These are phyloP conservation scores for Intubia oerlemansii DNA, from an alignment of 2,329 filamentous ascomycete genomes.

Conservation along the genomic window DNA sequence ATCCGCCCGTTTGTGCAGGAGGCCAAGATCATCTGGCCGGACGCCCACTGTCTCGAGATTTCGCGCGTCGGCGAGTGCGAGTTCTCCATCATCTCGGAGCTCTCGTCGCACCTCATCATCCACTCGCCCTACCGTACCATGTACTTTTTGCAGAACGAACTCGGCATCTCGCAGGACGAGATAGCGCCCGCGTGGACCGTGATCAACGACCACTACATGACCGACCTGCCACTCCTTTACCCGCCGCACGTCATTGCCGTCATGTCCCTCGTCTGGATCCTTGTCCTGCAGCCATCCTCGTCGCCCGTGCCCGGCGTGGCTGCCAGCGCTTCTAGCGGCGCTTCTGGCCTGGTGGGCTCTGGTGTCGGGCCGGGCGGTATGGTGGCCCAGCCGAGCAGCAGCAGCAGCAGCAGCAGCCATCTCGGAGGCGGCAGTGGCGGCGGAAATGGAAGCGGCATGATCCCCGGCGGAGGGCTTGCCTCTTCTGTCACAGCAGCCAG, in stretches of 20 bases:
- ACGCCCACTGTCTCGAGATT: constrained; percentile 53
- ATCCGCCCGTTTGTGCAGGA: constrained; percentile 80
- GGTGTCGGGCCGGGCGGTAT: no score
- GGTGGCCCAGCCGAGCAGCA: neutral
- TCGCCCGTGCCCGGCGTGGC: neutral
- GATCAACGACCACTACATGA: constrained; percentile 84
- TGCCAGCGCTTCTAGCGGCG: constrained; percentile 1
- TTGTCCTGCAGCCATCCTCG: constrained; percentile 51
- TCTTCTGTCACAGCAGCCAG: neutral
- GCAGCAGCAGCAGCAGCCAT: constrained; percentile 1
- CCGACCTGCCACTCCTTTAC: constrained; percentile 69
- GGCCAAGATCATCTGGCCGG: constrained; percentile 65
- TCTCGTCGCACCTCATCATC: constrained; percentile 74
- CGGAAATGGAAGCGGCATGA: neutral
- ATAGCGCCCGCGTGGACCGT: constrained; percentile 57
- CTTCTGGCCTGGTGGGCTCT: constrained; percentile 2
- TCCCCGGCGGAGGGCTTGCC: neutral
- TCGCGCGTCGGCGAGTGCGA: constrained; percentile 83
- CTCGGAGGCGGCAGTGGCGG: no score
- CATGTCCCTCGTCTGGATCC: constrained; percentile 61
- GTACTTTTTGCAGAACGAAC: constrained; percentile 43
- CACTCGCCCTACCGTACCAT: constrained; percentile 81
- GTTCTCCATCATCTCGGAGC: constrained; percentile 77
- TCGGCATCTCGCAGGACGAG: constrained; percentile 60
- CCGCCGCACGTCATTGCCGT: constrained; percentile 78